Conservation (phyloP, 768 basidiomycete species). For the Collybia nuda region DNA sequence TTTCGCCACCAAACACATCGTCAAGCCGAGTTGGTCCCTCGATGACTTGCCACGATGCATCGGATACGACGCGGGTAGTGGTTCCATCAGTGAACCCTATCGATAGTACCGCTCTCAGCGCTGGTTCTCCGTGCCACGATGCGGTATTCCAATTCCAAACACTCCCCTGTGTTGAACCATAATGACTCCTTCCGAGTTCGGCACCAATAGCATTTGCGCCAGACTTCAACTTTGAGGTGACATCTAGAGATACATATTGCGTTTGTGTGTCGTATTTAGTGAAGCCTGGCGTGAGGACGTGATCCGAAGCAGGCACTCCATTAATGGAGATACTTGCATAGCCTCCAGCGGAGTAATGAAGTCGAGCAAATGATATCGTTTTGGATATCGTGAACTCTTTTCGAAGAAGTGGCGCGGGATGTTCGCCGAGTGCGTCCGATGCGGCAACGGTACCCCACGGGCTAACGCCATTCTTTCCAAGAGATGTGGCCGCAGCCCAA, state of each 20-base stretch:
- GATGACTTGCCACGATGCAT: slow-evolving; percentile 18
- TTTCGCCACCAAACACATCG: slow-evolving; percentile 29
- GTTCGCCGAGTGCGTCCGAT: slow-evolving; percentile 22
- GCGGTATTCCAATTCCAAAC: slow-evolving; percentile 30
- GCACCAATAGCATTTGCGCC: slow-evolving; percentile 22
- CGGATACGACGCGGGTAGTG: slow-evolving; percentile 14
- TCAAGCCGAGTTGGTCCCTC: slow-evolving; percentile 28
- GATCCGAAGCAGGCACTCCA: slow-evolving; percentile 23
- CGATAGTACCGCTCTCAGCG: slow-evolving; percentile 20
- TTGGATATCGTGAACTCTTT: slow-evolving; percentile 19
- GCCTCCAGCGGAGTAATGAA: slow-evolving; percentile 27
- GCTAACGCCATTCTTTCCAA: slow-evolving; percentile 22
- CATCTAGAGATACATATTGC: slow-evolving; percentile 26
- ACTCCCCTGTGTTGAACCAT: slow-evolving; percentile 26
- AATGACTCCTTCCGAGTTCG: slow-evolving; percentile 26
- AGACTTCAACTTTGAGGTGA: slow-evolving; percentile 13
- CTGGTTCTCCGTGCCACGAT: slow-evolving; percentile 28
- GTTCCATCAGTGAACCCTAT: slow-evolving; percentile 26
- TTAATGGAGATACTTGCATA: slow-evolving; percentile 27
- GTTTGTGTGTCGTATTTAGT: slow-evolving; percentile 26
- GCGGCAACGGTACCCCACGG: slow-evolving; percentile 25
- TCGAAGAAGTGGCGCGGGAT: slow-evolving; percentile 26
- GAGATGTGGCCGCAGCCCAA: slow-evolving; percentile 17
- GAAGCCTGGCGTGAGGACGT: slow-evolving; percentile 26
- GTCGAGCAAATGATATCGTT: slow-evolving; percentile 20